Conservation (phyloP, 805 yeast genomes). For the Aciculoconidium aculeatum region DNA sequence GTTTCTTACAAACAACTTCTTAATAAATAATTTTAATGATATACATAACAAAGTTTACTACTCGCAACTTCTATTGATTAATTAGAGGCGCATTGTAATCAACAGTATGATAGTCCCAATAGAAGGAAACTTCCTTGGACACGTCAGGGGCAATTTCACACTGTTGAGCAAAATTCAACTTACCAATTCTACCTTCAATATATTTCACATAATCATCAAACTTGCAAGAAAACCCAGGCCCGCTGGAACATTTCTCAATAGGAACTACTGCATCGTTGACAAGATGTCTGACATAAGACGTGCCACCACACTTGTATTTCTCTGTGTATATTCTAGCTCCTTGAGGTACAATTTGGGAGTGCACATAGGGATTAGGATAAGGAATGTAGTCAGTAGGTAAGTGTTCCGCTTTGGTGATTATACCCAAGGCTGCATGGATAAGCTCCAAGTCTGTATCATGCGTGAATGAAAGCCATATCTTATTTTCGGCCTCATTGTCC, state of each 20-base stretch:
- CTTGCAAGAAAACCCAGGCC: conserved; percentile 42
- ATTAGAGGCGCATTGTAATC: conserved; percentile 12
- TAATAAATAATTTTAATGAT: not conserved
- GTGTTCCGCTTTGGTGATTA: conserved; percentile 37
- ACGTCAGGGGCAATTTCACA: conserved; percentile 20
- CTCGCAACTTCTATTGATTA: not conserved
- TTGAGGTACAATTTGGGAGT: conserved; percentile 33
- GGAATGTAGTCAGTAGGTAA: conserved; percentile 43
- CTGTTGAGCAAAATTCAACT: conserved; percentile 17
- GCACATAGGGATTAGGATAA: conserved; percentile 44
- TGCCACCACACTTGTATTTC: conserved; percentile 26
- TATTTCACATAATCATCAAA: conserved; percentile 28
- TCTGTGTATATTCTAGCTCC: conserved; percentile 37
- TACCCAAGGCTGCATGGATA: conserved; percentile 59
- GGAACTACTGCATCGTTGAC: conserved; percentile 39
- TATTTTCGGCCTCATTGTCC: conserved; percentile 36
- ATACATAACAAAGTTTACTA: not conserved
- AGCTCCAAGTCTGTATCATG: conserved; percentile 69
- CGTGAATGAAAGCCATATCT: conserved; percentile 62
- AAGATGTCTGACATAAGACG: conserved; percentile 32
- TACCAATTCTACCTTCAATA: conserved; percentile 23
- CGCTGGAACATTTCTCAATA: conserved; percentile 26
- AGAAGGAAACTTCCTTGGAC: conserved; percentile 16
- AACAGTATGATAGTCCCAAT: conserved; percentile 18
- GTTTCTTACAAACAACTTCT: not conserved